Evolutionary conservation across 2,329 filamentous ascomycete species (phyloP).

Genomic region (Trichophyton simii): DNA sequence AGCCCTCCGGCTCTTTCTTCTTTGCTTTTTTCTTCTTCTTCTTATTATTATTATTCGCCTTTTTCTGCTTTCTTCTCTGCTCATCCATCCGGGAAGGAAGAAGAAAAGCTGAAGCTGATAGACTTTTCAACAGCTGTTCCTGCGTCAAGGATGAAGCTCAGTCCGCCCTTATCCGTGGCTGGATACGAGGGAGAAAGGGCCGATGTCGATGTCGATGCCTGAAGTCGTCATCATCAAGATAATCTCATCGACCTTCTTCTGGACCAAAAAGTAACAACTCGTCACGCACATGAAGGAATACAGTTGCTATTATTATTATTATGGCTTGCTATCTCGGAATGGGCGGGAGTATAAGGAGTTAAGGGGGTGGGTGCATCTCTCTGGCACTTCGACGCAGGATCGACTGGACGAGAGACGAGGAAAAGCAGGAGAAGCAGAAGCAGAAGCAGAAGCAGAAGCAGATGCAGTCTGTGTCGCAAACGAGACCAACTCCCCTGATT

Average conservation of each 20-base stretch:
- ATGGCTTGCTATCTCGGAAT: background rate
- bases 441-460: background rate
- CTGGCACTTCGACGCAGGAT: background rate
- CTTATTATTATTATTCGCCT: too few species aligned
- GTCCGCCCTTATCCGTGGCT: constrained; percentile 2
- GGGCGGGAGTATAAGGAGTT: background rate
- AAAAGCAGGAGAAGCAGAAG: background rate
- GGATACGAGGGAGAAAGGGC: background rate
- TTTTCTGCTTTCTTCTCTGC: background rate
- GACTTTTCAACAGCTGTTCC: constrained; percentile 2
- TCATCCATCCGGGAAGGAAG: too few species aligned
- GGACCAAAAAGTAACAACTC: too few species aligned
- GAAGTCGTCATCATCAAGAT: background rate
- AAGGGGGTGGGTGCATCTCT: too few species aligned
- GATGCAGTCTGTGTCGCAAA: background rate
- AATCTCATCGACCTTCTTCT: background rate
- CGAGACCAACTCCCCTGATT: background rate
- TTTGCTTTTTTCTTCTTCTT: background rate
- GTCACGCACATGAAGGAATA: too few species aligned
- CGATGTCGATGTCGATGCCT: background rate
- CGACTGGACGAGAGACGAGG: background rate
- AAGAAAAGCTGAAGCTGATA: background rate
- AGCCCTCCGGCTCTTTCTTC: background rate
- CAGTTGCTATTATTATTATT: background rate
- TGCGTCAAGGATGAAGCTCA: constrained; percentile 4